Conservation (phyloP, 345 rosid genomes). For the Psidium friedrichsthalianum region DNA sequence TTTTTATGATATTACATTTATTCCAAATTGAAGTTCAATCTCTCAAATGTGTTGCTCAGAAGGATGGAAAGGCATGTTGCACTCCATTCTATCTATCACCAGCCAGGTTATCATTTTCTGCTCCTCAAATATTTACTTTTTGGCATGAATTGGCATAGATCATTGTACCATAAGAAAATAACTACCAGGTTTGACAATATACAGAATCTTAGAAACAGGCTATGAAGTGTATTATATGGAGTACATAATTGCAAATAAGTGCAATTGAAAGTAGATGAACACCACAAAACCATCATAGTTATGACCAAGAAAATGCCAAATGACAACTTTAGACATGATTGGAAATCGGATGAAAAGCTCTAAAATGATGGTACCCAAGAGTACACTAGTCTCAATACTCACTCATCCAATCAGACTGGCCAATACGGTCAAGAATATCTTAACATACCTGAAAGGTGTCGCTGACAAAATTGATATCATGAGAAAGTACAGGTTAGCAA, state of each 20-base stretch:
- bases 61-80: neutral
- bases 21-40: neutral
- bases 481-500: conserved; percentile 92
- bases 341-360: neutral
- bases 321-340: neutral
- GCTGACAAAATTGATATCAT: conserved; percentile 87
- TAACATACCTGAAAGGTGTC: conserved; percentile 83
- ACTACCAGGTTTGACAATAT: neutral
- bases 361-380: neutral
- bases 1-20: neutral
- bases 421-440: neutral
- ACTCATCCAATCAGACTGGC: neutral
- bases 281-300: neutral
- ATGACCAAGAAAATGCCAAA: neutral
- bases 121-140: neutral
- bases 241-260: neutral
- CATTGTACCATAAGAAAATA: neutral
- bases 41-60: neutral
- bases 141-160: neutral
- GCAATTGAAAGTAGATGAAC: neutral
- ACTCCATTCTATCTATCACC: neutral
- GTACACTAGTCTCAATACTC: neutral
- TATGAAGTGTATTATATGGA: neutral
- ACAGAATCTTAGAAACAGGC: neutral
- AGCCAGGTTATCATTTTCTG: neutral